Evolutionary conservation across 345 rosid genomes (phyloP).

Genomic region (Sonneratia caseolaris): DNA sequence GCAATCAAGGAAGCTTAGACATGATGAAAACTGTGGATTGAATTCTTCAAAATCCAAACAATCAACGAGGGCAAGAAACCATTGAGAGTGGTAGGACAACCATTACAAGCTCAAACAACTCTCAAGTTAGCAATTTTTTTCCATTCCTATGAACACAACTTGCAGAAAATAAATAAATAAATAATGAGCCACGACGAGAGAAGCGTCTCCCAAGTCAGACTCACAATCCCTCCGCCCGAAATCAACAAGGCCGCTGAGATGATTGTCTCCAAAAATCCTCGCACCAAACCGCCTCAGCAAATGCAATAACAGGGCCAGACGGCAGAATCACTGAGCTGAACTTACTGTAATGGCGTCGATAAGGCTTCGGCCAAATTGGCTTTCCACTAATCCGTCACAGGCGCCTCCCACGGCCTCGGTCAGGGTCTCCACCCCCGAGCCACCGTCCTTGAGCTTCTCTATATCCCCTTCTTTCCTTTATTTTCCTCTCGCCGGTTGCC

Average conservation of each 20-base stretch:
- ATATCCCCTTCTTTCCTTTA: no score
- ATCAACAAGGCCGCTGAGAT: no score
- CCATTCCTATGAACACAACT: background rate
- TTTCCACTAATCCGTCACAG: conserved; percentile 3
- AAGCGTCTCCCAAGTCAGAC: no score
- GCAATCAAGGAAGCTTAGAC: background rate
- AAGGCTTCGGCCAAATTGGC: background rate
- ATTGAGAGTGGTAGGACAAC: background rate
- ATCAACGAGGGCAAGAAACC: background rate
- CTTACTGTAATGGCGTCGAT: background rate
- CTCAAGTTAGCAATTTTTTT: background rate
- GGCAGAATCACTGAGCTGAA: background rate
- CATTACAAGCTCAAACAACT: background rate
- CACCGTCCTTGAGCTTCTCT: background rate
- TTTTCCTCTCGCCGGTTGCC: no score
- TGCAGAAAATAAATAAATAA: background rate
- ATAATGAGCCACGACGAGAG: background rate
- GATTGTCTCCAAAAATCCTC: no score
- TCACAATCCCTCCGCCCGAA: no score
- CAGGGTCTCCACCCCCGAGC: conserved; percentile 8
- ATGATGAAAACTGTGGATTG: no score
- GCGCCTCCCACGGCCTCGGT: conserved; percentile 1
- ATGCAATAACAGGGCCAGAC: background rate
- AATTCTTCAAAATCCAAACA: background rate
- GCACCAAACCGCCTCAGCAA: background rate